Evolutionary conservation across 805 yeast genomes (phyloP), one percentile per base, ranked within the genome.

Genomic region (Grigorovia yakushimaensis): DNA sequence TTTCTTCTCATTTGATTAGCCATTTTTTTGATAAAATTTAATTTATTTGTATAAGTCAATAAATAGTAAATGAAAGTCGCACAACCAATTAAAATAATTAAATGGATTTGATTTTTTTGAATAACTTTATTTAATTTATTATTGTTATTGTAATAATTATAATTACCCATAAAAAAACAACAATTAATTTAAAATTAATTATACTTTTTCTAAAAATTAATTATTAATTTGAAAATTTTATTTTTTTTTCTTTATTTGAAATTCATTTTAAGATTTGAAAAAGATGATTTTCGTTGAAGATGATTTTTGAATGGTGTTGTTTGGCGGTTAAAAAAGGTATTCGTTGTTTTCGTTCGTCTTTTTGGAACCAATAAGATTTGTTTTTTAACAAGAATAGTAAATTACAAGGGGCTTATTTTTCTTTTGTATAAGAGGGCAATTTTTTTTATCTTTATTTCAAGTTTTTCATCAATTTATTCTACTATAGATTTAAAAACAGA

Each of bases 1-100:
- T 37, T 39, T 33, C 45, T 37, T 42, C 45, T 46, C 21, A 39
- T 18, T 39, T 46, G 44, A 21, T 46, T 38, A 13, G 35, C 42
- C 45, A 46, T 46, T 38, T 42, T 46, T 8, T 19, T 30, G 22
- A 41, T 10, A 39, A 30, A 42, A 24, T 24, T 42, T 39, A 23
- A 46, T 39, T 44, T 35, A 39, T 19, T 39, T 39, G 39, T 39
- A 39, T 39, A 17, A 35, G 39, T 20, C 27, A 45, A 39, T 27
- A 45, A 18, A 24, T 19, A 39, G 27, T 39, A 39, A 40, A 39
- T n/a, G 23, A 45, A 40, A 11, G 42, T 30, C 8, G 39, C n/a
- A 20, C n/a, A 15, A 17, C 43, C 42, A 39, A 39, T 22, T 8
- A 30, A 39, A 11, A 40, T 33, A n/a, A 45, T 19, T n/a, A 33